Percentiles rank a stretch among this genome's conserved stretches.
phyloP scores from a whole-genome alignment of 2,329 filamentous ascomycete genomes.

The Beauveria bassiana region DNA sequence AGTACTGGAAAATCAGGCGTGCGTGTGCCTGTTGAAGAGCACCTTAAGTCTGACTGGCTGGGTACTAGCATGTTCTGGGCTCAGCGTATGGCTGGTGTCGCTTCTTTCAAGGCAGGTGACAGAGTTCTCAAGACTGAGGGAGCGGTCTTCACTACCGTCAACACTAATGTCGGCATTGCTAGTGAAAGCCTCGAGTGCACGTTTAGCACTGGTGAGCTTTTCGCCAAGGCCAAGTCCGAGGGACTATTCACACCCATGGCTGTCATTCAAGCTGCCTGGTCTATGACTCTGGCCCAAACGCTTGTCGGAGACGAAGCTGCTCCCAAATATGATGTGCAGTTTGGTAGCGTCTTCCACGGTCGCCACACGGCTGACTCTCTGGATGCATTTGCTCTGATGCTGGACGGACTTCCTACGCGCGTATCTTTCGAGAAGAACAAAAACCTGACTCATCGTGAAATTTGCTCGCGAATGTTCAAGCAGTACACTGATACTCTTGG shows the following conservation, averaged over 20 bases:
- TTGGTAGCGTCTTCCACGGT: constrained; percentile 13
- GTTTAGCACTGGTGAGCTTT: constrained; percentile 9
- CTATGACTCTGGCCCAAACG: constrained; percentile 12
- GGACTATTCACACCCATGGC: constrained; percentile 5
- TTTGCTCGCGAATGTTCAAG: constrained; percentile 7
- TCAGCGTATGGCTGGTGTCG: constrained; percentile 5
- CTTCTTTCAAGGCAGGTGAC: constrained; percentile 2
- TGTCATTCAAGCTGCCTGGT: constrained; percentile 13
- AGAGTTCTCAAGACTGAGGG: background rate
- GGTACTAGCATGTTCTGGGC: constrained; percentile 12
- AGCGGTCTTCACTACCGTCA: background rate
- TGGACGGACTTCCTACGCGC: constrained; percentile 8
- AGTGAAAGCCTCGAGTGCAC: constrained; percentile 9
- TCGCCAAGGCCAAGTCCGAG: constrained; percentile 7
- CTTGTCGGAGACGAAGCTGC: constrained; percentile 2
- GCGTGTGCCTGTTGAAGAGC: constrained; percentile 7
- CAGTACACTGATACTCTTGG: constrained; percentile 9
- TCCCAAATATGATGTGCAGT: constrained; percentile 12
- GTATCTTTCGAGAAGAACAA: background rate
- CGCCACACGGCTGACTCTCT: constrained; percentile 8
- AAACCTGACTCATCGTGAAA: constrained; percentile 6
- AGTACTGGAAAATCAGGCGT: constrained; percentile 10
- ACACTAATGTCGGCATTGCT: constrained; percentile 2
- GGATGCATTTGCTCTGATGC: constrained; percentile 11
- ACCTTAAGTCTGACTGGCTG: constrained; percentile 11